A percentile compares a stretch with the other conserved stretches of the same genome.
These are phyloP conservation scores for Annulohypoxylon maeteangense DNA, from an alignment of 495 filamentous ascomycete genomes.

Conservation along the genomic window DNA sequence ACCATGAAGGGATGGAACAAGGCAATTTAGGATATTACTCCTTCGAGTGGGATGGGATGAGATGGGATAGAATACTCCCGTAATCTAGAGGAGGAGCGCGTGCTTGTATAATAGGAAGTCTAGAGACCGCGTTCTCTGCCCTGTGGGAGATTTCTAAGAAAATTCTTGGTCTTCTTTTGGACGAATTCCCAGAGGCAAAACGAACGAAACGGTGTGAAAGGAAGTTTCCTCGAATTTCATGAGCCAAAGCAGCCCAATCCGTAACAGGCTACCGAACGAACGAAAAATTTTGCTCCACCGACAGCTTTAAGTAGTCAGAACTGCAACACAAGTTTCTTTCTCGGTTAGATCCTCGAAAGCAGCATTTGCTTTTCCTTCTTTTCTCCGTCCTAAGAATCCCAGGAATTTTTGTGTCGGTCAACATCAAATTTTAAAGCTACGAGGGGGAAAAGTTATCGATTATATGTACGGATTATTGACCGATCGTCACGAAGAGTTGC, in stretches of 20 bases:
- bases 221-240: constrained; percentile 26
- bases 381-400: neutral
- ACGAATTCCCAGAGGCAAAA: constrained; percentile 24
- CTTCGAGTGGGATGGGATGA: constrained; percentile 22
- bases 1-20: constrained; percentile 39
- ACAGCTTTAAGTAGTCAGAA: constrained; percentile 41
- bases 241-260: constrained; percentile 39
- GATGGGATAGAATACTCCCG: constrained; percentile 1
- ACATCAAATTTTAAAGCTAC: constrained; percentile 7
- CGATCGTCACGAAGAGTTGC: constrained; percentile 37
- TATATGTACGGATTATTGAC: constrained; percentile 39
- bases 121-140: constrained; percentile 26
- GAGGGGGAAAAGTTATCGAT: constrained; percentile 19
- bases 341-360: constrained; percentile 22
- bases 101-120: constrained; percentile 44
- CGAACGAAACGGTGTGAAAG: constrained; percentile 25
- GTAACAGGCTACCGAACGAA: constrained; percentile 38
- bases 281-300: constrained; percentile 39
- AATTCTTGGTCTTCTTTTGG: constrained; percentile 33
- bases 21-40: constrained; percentile 16
- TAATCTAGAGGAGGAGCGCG: constrained; percentile 20
- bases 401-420: constrained; percentile 33
- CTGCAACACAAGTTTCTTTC: constrained; percentile 20
- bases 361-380: neutral
- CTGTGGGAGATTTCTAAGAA: constrained; percentile 34